Base-by-base conservation (phyloP, 169 alveolate genomes). In the Cryptosporidium ryanae region DNA sequence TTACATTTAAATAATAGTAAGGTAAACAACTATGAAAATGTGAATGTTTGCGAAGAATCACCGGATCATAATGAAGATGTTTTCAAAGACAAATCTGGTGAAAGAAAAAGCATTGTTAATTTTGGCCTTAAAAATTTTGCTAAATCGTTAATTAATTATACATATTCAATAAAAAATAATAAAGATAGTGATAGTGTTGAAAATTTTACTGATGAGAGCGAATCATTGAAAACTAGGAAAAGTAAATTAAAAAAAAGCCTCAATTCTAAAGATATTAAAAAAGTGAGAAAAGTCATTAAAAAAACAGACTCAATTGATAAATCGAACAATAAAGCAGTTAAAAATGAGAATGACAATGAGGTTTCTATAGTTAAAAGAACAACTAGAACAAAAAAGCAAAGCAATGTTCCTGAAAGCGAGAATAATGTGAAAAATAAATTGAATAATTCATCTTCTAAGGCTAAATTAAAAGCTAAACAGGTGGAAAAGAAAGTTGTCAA, bases 81-180 rank as follows among this genome's bases (percentile, higher is more conserved):
- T 66, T 32, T 10, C 21, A 15, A 66, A 1, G 54, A 50, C 0
- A 15, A n/a, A n/a, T 18, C 29, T 13, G 8, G 21, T 12, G 64
- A 52, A 32, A 61, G 31, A 7, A 61, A 25, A 5, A 61, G 66
- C 31, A 61, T 25, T 1, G 66, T 25, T 21, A 61, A 2, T 61
- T 31, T 31, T 38, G 87, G 76, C 13, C 34, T 76, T 25, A 76
- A 38, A 23, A 76, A 43, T 61, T 43, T 76, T 17, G 87, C 87
- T 17, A 76, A 76, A 43, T 59, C 87, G 18, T 59, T 76, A 59
- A 57, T 76, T 13, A 21, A 61, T 8, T 76, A 76, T 43, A 44
- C 87, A 43, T 68, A 68, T 34, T 27, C 32, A n/a, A 8, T 43
- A 1, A 66, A 55, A 38, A 66, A 55, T 66, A 43, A 18, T 43